Evolutionary conservation across 805 yeast genomes (phyloP), one percentile per base, ranked within the genome.

Genomic region (Starmerella sp.): DNA sequence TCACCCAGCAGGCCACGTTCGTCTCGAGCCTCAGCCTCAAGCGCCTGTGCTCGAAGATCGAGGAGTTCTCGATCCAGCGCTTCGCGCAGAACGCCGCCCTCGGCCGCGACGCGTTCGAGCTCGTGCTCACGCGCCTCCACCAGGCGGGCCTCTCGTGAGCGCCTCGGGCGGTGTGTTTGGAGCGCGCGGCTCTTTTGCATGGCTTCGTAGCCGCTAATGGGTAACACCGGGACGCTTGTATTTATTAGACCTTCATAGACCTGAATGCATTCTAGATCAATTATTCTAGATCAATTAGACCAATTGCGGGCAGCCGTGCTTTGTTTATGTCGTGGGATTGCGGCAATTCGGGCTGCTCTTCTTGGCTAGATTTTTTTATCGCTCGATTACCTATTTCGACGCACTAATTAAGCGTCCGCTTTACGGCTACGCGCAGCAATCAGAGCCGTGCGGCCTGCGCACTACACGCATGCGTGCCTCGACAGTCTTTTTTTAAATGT

Each of bases 1-100:
- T 90, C 67, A 69, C 72, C 37, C 98, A 91, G 69, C 80, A 78
- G 59, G 98, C 98, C 0, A 88, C 85, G 60, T 87, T 91, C 62
- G 83, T 89, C 1, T 96, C 97, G 0, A 84, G 82, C 68, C 86
- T 88, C 8, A 73, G 84, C 3, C 77, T 88, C 70, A 70, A 75
- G 53, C 76, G 79, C 56, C 69, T 93, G 5, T 84, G 95, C 67
- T 85, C 81, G 65, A 83, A 85, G 68, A 74, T 91, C 58, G 98
- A 91, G 69, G 95, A 88, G 50, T 91, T 96, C 95, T 80, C 90
- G 0, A 84, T 87, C 6, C 86, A 86, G 65, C 75, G 97, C 67
- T 93, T 91, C 69, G 80, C 82, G 46, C 93, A 86, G 67, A 91
- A 91, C 68, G 96, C 97, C 14, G 71, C 70, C 53, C 79, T 79